A percentile compares a stretch with the other conserved stretches of the same genome.
Evolutionary conservation across 2,329 filamentous ascomycete genomes (phyloP).

Genomic region (Coniochaeta sp.): DNA sequence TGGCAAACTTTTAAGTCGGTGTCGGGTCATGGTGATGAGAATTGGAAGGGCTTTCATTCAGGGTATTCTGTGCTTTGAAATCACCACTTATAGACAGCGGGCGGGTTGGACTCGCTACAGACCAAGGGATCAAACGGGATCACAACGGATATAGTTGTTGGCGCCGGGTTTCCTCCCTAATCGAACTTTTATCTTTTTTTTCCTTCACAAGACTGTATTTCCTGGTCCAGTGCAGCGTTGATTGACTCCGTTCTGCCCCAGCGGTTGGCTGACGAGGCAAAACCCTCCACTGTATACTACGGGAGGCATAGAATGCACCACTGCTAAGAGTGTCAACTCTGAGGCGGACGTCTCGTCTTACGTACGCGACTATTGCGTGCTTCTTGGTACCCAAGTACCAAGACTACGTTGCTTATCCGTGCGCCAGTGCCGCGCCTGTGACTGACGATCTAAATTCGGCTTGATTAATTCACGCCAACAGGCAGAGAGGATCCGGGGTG

Average conservation of each 20-base stretch:
- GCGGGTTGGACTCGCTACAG: background rate
- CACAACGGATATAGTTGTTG: background rate
- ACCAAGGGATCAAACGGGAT: background rate
- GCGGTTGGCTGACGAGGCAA: too few species aligned
- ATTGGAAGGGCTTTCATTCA: too few species aligned
- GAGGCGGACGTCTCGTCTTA: background rate
- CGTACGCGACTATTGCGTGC: background rate
- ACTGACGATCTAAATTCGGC: background rate
- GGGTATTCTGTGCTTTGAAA: conserved; percentile 8
- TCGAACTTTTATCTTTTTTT: background rate
- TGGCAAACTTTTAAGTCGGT: conserved; percentile 3
- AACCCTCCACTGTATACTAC: too few species aligned
- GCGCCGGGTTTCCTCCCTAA: background rate
- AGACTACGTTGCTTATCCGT: background rate
- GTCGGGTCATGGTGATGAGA: background rate
- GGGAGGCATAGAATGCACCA: background rate
- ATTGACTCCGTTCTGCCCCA: too few species aligned
- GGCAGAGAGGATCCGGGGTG: background rate
- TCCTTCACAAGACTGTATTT: background rate
- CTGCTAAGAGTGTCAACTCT: background rate
- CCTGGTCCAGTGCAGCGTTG: too few species aligned
- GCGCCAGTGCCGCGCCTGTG: background rate
- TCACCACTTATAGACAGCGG: conserved; percentile 10
- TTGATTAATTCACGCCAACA: background rate
- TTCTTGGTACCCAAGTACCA: background rate